Evolutionary conservation across 1,139 yeast genomes (phyloP).

Genomic region (Kluyveromyces sp.): DNA sequence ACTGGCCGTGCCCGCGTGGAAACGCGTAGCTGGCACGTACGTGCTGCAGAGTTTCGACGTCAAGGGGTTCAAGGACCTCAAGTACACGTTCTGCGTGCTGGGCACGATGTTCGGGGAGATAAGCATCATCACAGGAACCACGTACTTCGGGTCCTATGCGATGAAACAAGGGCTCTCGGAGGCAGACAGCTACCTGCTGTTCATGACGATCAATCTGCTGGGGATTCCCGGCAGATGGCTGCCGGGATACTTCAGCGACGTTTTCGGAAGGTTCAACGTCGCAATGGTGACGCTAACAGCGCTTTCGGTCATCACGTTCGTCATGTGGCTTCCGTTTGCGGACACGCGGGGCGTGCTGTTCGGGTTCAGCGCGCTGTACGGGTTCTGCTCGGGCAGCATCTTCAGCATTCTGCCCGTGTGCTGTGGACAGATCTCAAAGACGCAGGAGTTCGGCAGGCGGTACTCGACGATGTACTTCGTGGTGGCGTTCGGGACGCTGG

Average conservation of each 20-base stretch:
- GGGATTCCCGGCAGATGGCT: conserved; percentile 46
- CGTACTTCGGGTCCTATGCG: conserved; percentile 47
- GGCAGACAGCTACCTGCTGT: conserved; percentile 39
- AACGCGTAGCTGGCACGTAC: conserved; percentile 17
- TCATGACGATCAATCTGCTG: conserved; percentile 43
- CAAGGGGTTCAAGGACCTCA: conserved; percentile 37
- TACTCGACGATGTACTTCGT: conserved; percentile 64
- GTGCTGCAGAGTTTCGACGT: conserved; percentile 37
- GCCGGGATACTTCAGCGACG: conserved; percentile 45
- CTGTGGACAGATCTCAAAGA: conserved; percentile 55
- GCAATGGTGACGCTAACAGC: conserved; percentile 37
- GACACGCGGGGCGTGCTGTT: conserved; percentile 37
- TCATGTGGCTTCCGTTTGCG: conserved; percentile 42
- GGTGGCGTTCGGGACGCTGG: conserved; percentile 52
- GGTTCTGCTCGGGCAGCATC: conserved; percentile 47
- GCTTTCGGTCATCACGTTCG: conserved; percentile 38
- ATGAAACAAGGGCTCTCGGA: conserved; percentile 38
- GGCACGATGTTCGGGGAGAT: conserved; percentile 41
- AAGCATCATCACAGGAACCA: conserved; percentile 37
- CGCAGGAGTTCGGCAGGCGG: conserved; percentile 59
- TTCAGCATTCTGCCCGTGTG: conserved; percentile 45
- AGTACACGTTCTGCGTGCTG: conserved; percentile 34
- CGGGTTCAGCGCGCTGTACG: conserved; percentile 44
- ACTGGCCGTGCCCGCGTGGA: conserved; percentile 7
- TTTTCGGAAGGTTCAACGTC: conserved; percentile 46